phyloP scores from a whole-genome alignment of 192 early-diverging fungal species.

The Podila epicladia region DNA sequence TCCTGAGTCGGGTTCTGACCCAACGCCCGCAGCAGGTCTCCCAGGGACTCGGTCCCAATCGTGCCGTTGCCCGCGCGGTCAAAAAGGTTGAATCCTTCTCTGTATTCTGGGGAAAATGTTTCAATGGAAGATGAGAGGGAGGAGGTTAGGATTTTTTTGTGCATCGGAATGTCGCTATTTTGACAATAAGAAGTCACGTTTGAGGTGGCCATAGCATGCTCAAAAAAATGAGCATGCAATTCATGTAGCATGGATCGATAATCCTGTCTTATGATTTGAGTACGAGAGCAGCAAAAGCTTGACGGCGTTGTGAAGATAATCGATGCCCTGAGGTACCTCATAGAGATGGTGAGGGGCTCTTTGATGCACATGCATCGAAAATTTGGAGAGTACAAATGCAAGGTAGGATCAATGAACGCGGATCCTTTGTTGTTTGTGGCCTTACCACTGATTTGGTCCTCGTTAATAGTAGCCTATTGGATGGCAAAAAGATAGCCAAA shows the following conservation, averaged over 20 bases:
- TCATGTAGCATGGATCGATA: background rate
- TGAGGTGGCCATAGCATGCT: background rate
- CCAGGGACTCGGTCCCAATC: conserved; percentile 70
- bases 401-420: no score
- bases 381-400: no score
- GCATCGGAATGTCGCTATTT: no score
- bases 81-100: conserved; percentile 83
- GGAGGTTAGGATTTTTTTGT: background rate
- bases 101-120: conserved; percentile 64
- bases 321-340: no score
- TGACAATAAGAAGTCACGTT: background rate
- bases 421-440: background rate
- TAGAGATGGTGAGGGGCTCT: no score
- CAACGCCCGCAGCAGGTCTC: conserved; percentile 79
- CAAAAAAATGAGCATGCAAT: no score
- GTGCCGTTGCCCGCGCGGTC: conserved; percentile 80
- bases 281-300: no score
- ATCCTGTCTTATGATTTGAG: no score
- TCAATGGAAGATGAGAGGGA: conserved; percentile 1
- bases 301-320: no score
- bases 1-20: conserved; percentile 84
- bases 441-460: conserved; percentile 39
- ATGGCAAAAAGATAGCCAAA: background rate
- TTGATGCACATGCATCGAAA: no score
- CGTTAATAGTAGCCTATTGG: conserved; percentile 34